Conservation (phyloP, 306 rosid genomes). For the Canavalia gladiata region DNA sequence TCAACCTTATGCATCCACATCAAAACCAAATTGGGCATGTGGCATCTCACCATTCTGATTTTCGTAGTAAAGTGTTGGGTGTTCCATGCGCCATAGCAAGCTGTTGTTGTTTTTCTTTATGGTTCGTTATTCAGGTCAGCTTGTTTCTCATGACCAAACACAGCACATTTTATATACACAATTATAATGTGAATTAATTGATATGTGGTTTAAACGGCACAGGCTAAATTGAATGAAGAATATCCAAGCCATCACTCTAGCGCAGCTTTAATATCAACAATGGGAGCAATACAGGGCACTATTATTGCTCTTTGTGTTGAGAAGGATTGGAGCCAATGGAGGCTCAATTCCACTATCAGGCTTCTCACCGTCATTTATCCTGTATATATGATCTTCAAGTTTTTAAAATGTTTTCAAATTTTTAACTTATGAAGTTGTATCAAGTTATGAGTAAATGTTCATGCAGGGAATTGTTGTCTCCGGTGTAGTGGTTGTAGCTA, state of each 20-base stretch:
- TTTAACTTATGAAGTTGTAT: neutral
- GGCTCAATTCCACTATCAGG: slow-evolving; percentile 19
- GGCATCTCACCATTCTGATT: neutral
- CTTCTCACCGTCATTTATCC: neutral
- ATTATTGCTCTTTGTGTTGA: slow-evolving; percentile 38
- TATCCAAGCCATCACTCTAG: slow-evolving; percentile 52
- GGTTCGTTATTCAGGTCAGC: slow-evolving; percentile 62
- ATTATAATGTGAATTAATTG: no score
- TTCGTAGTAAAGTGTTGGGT: slow-evolving; percentile 1
- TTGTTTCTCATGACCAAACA: neutral
- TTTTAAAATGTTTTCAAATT: no score
- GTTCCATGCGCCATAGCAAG: slow-evolving; percentile 37
- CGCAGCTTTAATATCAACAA: slow-evolving; percentile 48
- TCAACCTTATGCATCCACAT: slow-evolving; percentile 47
- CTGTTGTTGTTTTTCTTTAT: slow-evolving; percentile 46
- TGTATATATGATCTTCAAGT: neutral
- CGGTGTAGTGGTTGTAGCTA: slow-evolving; percentile 31
- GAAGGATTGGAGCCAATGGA: slow-evolving; percentile 35
- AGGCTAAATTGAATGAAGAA: slow-evolving; percentile 53
- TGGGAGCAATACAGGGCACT: neutral
- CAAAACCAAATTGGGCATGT: neutral
- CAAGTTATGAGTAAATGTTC: neutral
- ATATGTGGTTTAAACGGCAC: neutral
- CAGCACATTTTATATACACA: neutral
- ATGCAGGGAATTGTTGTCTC: slow-evolving; percentile 53